Conservation (phyloP, 208 protist species). For the Crithidia brevicula region DNA sequence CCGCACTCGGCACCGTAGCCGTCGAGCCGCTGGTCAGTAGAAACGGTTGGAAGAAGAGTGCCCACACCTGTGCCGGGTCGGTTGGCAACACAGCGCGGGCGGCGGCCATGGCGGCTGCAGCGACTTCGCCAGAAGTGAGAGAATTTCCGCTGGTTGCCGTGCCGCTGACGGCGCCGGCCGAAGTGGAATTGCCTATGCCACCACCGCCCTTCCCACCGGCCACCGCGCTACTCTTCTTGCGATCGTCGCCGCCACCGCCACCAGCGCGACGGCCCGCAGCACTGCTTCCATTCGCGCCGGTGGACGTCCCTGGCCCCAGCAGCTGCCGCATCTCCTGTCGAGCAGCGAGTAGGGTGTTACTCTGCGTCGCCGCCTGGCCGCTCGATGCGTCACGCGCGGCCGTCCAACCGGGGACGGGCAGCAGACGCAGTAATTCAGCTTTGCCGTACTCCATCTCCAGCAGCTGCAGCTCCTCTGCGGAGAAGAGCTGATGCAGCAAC, state of each 20-base stretch:
- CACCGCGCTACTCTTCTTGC: neutral
- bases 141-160: neutral
- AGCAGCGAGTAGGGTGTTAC: conserved; percentile 17
- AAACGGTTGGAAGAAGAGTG: conserved; percentile 14
- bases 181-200: neutral
- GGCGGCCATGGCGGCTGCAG: conserved; percentile 15
- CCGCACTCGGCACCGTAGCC: neutral
- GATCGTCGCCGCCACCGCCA: neutral
- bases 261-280: neutral
- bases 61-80: conserved; percentile 21
- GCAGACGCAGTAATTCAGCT: conserved; percentile 38
- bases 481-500: conserved; percentile 47
- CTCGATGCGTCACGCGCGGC: neutral
- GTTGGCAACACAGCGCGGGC: conserved; percentile 15
- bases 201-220: conserved; percentile 4
- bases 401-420: conserved; percentile 29
- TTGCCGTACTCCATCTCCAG: conserved; percentile 59
- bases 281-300: neutral
- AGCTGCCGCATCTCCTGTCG: conserved; percentile 22
- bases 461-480: conserved; percentile 55
- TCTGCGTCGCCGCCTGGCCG: neutral
- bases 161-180: conserved; percentile 4
- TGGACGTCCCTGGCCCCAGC: conserved; percentile 7
- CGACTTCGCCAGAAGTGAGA: neutral
- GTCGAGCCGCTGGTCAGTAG: neutral